Evolutionary conservation across 768 basidiomycete species (phyloP), one percentile per base, ranked within the genome.

Genomic region (Leucogyrophana mollusca): DNA sequence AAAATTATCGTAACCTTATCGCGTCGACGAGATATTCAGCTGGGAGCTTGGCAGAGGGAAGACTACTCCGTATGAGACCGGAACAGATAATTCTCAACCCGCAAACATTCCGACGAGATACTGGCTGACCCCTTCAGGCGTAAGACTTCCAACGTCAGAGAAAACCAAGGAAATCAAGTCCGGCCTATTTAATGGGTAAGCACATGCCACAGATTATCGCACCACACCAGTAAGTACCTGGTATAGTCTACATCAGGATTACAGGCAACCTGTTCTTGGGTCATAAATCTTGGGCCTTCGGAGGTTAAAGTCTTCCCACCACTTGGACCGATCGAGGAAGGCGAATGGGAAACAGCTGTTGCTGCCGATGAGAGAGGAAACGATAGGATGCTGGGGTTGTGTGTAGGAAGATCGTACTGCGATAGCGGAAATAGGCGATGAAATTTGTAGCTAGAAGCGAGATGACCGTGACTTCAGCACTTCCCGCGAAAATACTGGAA

Each of bases 41-140:
- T n/a, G 14, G 51, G 34, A 23, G 23, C 20, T 37, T 33, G 30
- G 20, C 40, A 45, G 20, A 21, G 35, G n/a, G n/a, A 37, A 37
- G 35, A 8, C 35, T 37, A n/a, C 7, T 9, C n/a, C 20, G 20
- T n/a, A 21, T 21, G n/a, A 37, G n/a, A 16, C n/a, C 35, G 35
- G n/a, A n/a, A 8, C 8, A 37, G 36, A 56, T 53, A 47, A 47
- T 42, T 42, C 35, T 71, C 60, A 87, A 55, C 83, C 88, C 52
- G 88, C 85, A 71, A 91, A 95, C 85, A 94, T 93, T 54, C 90
- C 92, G 48, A 96, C 94, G 35, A 96, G 77, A 64, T 94, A 94
- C 65, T 94, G 92, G 67, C 90, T 94, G 53, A 96, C 91, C 47
- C 90, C 89, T 69, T 91, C 89, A 24, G 94, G 92, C 17, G 91